phyloP scores from a whole-genome alignment of 225 moss, liverwort and hornwort species.

The Neckera pumila region DNA sequence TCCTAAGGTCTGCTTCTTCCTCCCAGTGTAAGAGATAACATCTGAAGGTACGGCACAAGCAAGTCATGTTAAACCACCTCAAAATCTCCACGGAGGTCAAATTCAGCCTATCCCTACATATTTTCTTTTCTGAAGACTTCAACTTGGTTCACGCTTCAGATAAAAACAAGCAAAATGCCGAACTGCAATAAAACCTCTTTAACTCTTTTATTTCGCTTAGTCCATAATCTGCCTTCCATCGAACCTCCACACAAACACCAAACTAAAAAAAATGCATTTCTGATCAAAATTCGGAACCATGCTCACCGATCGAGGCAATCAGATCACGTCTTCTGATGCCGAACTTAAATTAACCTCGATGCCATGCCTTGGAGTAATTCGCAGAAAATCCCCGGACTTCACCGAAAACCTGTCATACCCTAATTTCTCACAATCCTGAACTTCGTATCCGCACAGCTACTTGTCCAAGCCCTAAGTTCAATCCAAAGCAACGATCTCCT shows the following conservation, averaged over 20 bases:
- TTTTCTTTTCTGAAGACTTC: neutral
- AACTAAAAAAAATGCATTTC: neutral
- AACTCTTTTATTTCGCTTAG: neutral
- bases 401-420: neutral
- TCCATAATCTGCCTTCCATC: neutral
- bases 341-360: neutral
- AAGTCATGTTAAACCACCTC: neutral
- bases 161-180: neutral
- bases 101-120: neutral
- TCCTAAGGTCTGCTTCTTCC: neutral
- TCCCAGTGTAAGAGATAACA: neutral
- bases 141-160: neutral
- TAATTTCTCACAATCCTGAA: neutral
- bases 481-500: neutral
- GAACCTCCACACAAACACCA: neutral
- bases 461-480: neutral
- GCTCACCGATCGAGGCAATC: neutral
- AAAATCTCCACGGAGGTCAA: neutral
- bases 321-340: neutral
- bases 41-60: neutral
- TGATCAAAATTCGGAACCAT: neutral
- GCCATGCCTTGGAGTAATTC: neutral
- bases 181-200: neutral
- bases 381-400: neutral
- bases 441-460: neutral